Evolutionary conservation across 441 rosid species (phyloP), one percentile per base, ranked within the genome.

Genomic region (Viola pubescens): DNA sequence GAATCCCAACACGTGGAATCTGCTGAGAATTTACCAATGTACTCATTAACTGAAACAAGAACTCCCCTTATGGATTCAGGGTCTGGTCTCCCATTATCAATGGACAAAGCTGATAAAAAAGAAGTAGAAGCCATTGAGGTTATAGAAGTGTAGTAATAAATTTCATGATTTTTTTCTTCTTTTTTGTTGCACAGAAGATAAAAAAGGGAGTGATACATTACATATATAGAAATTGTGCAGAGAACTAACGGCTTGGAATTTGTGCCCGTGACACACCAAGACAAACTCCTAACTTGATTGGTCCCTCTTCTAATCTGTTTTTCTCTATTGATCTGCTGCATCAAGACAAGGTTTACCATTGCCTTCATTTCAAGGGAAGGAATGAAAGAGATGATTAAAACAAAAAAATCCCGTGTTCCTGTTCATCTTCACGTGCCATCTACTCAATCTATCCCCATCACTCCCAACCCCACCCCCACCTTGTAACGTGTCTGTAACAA

Each of bases 21-120:
- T 3, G 73, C 60, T 38, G 83, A 40, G 58, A 84, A 54, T 34
- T 65, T 59, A 37, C 59, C 67, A 52, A 87, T 62, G 65, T 65
- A 77, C 12, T 69, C 60, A 48, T 79, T 87, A 77, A 92, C 73
- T 1, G 79, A 75, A 66, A 39, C 14, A 2, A 84, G 77, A 2
- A 86, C 67, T 4, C 7, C 59, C 12, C 73, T 65, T 7, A 75
- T 61, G 48, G 86, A 82, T 19, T 81, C 81, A 26, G 78, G 74
- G 70, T 67, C 60, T 12, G 77, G 76, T 62, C 63, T 70, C 10
- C 74, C 83, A 40, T 71, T 16, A 54, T 63, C 84, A 5, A 67
- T 54, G 42, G 68, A 46, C 0, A 48, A 57, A 55, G 56, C 62
- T 4, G 77, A 69, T 42, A 62, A 68, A 64, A 84, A 69, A 56